Percentiles rank a stretch among this genome's conserved stretches.
These are phyloP conservation scores for Fusarium albidum DNA, from an alignment of 2,329 filamentous ascomycete genomes.

Conservation along the genomic window DNA sequence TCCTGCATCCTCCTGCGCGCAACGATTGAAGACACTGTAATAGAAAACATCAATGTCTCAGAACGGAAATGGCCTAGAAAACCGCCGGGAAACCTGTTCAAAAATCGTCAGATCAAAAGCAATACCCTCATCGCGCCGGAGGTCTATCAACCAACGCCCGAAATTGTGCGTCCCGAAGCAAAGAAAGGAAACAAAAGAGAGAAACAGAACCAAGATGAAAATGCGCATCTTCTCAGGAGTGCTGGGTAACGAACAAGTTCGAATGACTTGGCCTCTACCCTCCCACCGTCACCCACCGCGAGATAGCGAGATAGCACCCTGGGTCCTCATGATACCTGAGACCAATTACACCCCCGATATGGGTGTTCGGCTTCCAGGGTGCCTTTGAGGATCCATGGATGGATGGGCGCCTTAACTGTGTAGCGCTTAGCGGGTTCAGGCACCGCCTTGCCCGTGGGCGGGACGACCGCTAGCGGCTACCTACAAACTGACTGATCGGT, in stretches of 20 bases:
- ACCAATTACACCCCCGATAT: neutral
- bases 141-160: neutral
- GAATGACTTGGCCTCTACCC: conserved; percentile 16
- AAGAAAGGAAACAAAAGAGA: neutral
- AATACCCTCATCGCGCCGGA: conserved; percentile 5
- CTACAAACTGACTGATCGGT: too few species aligned
- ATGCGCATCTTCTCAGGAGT: neutral
- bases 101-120: conserved; percentile 26
- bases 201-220: neutral
- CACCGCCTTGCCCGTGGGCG: conserved; percentile 19
- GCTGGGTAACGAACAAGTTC: neutral
- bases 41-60: conserved; percentile 21
- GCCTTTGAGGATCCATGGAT: conserved; percentile 13
- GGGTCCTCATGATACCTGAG: conserved; percentile 22
- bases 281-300: conserved; percentile 12
- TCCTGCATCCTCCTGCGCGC: conserved; percentile 2
- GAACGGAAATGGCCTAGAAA: conserved; percentile 7
- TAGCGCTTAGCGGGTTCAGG: conserved; percentile 10
- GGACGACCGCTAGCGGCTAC: conserved; percentile 22
- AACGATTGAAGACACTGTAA: conserved; percentile 14
- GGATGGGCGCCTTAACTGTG: neutral
- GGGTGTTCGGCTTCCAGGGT: neutral
- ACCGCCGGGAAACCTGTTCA: conserved; percentile 12
- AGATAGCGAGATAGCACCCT: conserved; percentile 8
- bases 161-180: neutral